Percentiles rank a stretch among this genome's conserved stretches.
phyloP scores from a whole-genome alignment of 2,329 filamentous ascomycete genomes.

The Colletotrichum echinochloae region DNA sequence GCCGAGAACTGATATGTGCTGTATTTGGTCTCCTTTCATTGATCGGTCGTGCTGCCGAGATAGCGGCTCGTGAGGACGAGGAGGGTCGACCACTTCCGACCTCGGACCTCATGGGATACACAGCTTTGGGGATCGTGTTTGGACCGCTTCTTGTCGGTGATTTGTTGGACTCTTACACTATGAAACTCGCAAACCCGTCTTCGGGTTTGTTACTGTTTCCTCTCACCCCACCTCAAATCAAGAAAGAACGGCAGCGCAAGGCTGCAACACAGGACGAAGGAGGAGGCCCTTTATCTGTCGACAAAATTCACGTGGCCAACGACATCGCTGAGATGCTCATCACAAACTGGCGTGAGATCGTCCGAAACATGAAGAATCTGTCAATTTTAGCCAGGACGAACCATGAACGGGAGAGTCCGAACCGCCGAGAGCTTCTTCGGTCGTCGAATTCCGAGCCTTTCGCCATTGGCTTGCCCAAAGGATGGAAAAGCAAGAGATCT shows the following conservation, averaged over 20 bases:
- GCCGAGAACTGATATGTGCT: slow-evolving; percentile 73
- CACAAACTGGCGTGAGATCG: slow-evolving; percentile 72
- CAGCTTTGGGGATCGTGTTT: slow-evolving; percentile 72
- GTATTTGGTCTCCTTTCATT: slow-evolving; percentile 75
- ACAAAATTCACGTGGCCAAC: slow-evolving; percentile 70
- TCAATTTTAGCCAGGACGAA: slow-evolving; percentile 47
- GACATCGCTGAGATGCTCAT: slow-evolving; percentile 74
- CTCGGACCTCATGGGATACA: slow-evolving; percentile 73
- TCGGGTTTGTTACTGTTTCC: slow-evolving; percentile 58
- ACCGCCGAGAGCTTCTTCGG: slow-evolving; percentile 45
- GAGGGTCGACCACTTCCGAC: slow-evolving; percentile 65
- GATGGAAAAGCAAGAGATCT: slow-evolving; percentile 48
- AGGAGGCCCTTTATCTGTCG: slow-evolving; percentile 53
- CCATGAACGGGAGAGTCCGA: slow-evolving; percentile 35
- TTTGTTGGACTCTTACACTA: slow-evolving; percentile 63
- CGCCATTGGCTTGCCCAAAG: slow-evolving; percentile 51
- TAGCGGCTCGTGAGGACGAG: slow-evolving; percentile 63
- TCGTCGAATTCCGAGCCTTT: slow-evolving; percentile 58
- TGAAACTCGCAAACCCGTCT: slow-evolving; percentile 57
- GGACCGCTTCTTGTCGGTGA: slow-evolving; percentile 73
- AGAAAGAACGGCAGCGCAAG: slow-evolving; percentile 54
- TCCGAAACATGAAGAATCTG: slow-evolving; percentile 68
- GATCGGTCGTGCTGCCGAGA: slow-evolving; percentile 69
- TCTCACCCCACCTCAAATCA: slow-evolving; percentile 57
- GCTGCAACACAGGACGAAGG: slow-evolving; percentile 37